Percentiles rank a stretch among this genome's conserved stretches.
These are phyloP conservation scores for Polyporus tsugae DNA, from an alignment of 1,284 basidiomycete genomes.

Conservation along the genomic window DNA sequence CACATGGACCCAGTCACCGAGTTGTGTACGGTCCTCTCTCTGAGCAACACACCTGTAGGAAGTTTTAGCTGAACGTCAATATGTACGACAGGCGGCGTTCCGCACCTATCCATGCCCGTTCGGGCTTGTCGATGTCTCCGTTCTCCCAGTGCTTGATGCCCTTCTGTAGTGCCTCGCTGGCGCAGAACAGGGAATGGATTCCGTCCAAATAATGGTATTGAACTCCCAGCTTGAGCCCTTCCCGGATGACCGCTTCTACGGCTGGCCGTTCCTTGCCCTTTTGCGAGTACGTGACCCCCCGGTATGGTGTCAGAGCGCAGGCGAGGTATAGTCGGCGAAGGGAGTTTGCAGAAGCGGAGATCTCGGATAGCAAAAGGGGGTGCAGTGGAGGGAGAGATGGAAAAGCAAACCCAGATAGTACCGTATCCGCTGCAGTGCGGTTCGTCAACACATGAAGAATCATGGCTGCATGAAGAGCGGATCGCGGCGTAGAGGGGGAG, in stretches of 20 bases:
- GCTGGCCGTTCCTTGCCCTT: slow-evolving; percentile 69
- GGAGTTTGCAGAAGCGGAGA: slow-evolving; percentile 50
- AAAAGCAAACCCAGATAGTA: slow-evolving; percentile 22
- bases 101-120: slow-evolving; percentile 70
- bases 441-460: slow-evolving; percentile 64
- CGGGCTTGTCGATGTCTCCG: slow-evolving; percentile 36
- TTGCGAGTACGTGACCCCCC: slow-evolving; percentile 64
- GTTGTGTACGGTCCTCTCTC: slow-evolving; percentile 74
- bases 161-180: slow-evolving; percentile 56
- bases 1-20: slow-evolving; percentile 69
- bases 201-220: slow-evolving; percentile 83
- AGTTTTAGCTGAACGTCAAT: neutral
- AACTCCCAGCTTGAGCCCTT: slow-evolving; percentile 85
- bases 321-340: slow-evolving; percentile 78
- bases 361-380: slow-evolving; percentile 52
- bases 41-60: slow-evolving; percentile 67
- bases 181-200: slow-evolving; percentile 74
- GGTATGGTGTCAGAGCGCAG: slow-evolving; percentile 72
- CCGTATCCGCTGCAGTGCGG: slow-evolving; percentile 33
- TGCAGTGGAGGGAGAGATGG: slow-evolving; percentile 53
- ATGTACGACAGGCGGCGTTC: slow-evolving; percentile 7
- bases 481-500: slow-evolving; percentile 44
- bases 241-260: slow-evolving; percentile 77
- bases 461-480: slow-evolving; percentile 63
- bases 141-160: slow-evolving; percentile 46